Conservation (phyloP, 1,284 basidiomycete species). For the Microbotryomycetes sp. region DNA sequence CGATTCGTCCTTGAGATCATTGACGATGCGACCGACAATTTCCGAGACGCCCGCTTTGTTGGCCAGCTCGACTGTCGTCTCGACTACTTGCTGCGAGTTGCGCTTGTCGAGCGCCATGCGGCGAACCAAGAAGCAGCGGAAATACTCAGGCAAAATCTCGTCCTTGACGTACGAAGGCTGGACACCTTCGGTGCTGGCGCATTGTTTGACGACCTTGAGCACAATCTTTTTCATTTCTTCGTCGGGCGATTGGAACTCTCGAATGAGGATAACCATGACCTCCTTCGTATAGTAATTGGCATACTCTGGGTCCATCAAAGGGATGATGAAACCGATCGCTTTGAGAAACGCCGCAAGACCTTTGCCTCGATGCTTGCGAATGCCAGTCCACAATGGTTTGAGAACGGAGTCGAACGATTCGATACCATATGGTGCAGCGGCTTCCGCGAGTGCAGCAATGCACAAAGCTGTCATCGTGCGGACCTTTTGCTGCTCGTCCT, state of each 20-base stretch:
- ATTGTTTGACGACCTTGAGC: conserved; percentile 97
- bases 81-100: conserved; percentile 95
- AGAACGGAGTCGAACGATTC: conserved; percentile 98
- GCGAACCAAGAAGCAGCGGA: conserved; percentile 87
- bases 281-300: conserved; percentile 97
- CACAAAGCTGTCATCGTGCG: conserved; percentile 97
- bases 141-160: conserved; percentile 98
- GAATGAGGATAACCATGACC: conserved; percentile 94
- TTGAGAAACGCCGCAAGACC: conserved; percentile 97
- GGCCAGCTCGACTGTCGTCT: conserved; percentile 95
- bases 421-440: conserved; percentile 97
- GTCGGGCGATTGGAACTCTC: conserved; percentile 98
- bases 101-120: conserved; percentile 89
- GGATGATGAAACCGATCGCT: conserved; percentile 98
- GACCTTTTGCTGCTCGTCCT: conserved; percentile 98
- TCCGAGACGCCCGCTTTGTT: conserved; percentile 94
- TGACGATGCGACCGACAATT: conserved; percentile 89
- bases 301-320: conserved; percentile 98
- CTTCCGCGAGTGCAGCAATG: conserved; percentile 93
- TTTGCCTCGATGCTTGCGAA: conserved; percentile 94
- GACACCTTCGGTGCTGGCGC: conserved; percentile 94
- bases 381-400: conserved; percentile 97
- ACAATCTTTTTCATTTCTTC: conserved; percentile 99
- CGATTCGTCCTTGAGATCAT: conserved; percentile 72
- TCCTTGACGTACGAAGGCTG: conserved; percentile 88